These are phyloP conservation scores for Corchorus olitorius DNA, from an alignment of 345 rosid genomes.

Conservation along the genomic window DNA sequence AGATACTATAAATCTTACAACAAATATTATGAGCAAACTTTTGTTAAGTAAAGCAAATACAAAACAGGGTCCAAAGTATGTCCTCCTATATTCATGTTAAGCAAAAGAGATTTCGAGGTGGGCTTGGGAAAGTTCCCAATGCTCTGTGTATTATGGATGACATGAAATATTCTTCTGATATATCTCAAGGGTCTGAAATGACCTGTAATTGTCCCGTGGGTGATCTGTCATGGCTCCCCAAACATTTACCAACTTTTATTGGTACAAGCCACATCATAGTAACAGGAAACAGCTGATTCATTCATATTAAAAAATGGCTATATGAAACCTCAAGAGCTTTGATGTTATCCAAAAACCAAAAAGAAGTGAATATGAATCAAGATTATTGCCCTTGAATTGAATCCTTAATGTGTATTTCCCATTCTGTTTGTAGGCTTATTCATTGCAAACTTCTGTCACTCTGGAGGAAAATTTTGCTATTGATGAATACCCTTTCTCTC, in stretches of 20 bases:
- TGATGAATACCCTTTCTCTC: background rate
- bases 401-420: background rate
- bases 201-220: background rate
- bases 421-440: background rate
- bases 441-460: background rate
- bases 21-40: background rate
- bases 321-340: background rate
- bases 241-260: constrained; percentile 10
- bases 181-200: background rate
- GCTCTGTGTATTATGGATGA: background rate
- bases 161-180: background rate
- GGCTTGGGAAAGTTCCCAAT: background rate
- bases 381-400: background rate
- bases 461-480: background rate
- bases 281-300: background rate
- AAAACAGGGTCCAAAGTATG: background rate
- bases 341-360: background rate
- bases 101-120: background rate
- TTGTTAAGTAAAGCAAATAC: background rate
- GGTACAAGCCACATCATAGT: background rate
- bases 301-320: background rate
- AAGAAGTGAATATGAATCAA: background rate
- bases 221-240: constrained; percentile 3
- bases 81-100: background rate
- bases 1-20: background rate